phyloP scores from a whole-genome alignment of 345 rosid genomes.

The Salix udensis region DNA sequence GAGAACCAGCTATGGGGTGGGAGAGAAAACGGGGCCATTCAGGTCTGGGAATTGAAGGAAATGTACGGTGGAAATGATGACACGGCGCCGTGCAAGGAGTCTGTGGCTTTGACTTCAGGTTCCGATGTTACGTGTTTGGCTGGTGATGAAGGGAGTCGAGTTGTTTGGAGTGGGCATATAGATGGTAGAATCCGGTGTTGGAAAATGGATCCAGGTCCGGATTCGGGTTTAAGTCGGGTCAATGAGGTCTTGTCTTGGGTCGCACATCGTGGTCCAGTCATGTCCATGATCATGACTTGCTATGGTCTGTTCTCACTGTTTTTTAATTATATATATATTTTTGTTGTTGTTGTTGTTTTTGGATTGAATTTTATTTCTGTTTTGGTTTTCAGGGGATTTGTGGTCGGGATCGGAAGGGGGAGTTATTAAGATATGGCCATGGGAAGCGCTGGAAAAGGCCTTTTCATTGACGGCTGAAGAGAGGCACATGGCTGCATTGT shows the following conservation, averaged over 20 bases:
- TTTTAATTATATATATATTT: too few species aligned
- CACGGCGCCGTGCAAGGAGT: slow-evolving; percentile 21
- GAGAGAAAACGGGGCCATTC: slow-evolving; percentile 19
- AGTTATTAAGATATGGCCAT: slow-evolving; percentile 78
- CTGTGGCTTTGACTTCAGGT: slow-evolving; percentile 8
- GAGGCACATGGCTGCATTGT: slow-evolving; percentile 83
- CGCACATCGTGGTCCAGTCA: slow-evolving; percentile 28
- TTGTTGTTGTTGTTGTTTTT: not conserved
- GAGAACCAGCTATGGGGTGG: slow-evolving; percentile 28
- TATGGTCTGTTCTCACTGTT: slow-evolving; percentile 14
- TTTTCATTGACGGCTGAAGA: slow-evolving; percentile 74
- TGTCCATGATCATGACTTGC: slow-evolving; percentile 19
- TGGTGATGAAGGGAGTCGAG: slow-evolving; percentile 23
- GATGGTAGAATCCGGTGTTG: slow-evolving; percentile 30
- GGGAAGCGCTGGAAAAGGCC: slow-evolving; percentile 89
- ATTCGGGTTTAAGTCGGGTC: slow-evolving; percentile 2
- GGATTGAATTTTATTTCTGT: not conserved
- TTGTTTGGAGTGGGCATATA: slow-evolving; percentile 32
- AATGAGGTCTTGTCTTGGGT: slow-evolving; percentile 28
- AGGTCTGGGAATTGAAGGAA: slow-evolving; percentile 22
- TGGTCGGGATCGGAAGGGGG: slow-evolving; percentile 98
- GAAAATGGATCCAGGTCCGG: slow-evolving; percentile 17
- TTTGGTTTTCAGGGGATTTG: slow-evolving; percentile 62
- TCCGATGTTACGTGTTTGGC: slow-evolving; percentile 18
- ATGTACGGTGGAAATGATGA: slow-evolving; percentile 18